Evolutionary conservation across 345 rosid species (phyloP).

Genomic region (Barbarea vulgaris): DNA sequence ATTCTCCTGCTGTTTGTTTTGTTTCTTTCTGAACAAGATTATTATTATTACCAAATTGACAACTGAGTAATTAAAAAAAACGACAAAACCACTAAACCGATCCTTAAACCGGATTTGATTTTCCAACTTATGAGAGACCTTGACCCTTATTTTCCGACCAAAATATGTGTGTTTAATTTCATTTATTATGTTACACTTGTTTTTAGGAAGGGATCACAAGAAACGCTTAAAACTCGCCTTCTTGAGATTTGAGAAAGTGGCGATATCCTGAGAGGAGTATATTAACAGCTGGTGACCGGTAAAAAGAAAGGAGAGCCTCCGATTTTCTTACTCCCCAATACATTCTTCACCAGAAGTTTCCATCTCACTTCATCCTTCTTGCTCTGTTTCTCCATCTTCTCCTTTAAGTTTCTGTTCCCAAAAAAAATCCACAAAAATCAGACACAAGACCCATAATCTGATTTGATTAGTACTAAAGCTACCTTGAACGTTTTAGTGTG

Average conservation of each 20-base stretch:
- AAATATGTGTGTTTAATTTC: slow-evolving; percentile 11
- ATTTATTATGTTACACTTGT: slow-evolving; percentile 19
- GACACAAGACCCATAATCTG: neutral
- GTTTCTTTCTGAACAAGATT: neutral
- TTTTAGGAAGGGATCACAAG: slow-evolving; percentile 30
- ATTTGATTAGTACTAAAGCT: neutral
- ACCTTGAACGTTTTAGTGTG: neutral
- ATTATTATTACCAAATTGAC: slow-evolving; percentile 1
- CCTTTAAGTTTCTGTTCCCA: slow-evolving; percentile 64
- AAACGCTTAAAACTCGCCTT: slow-evolving; percentile 39
- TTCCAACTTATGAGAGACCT: neutral
- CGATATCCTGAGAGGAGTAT: neutral
- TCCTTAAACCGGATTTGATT: neutral
- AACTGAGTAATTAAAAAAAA: neutral
- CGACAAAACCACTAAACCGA: slow-evolving; percentile 13
- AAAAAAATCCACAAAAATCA: neutral
- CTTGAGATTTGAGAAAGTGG: slow-evolving; percentile 27
- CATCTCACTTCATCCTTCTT: slow-evolving; percentile 77
- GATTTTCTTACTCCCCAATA: slow-evolving; percentile 56
- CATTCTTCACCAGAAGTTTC: slow-evolving; percentile 69
- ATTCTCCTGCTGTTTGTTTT: slow-evolving; percentile 13
- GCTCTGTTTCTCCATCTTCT: slow-evolving; percentile 62
- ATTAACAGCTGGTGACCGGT: slow-evolving; percentile 24
- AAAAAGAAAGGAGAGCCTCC: slow-evolving; percentile 60
- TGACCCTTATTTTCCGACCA: neutral